Evolutionary conservation across 331 rosid genomes (phyloP).

Genomic region (Stylosanthes scabra): DNA sequence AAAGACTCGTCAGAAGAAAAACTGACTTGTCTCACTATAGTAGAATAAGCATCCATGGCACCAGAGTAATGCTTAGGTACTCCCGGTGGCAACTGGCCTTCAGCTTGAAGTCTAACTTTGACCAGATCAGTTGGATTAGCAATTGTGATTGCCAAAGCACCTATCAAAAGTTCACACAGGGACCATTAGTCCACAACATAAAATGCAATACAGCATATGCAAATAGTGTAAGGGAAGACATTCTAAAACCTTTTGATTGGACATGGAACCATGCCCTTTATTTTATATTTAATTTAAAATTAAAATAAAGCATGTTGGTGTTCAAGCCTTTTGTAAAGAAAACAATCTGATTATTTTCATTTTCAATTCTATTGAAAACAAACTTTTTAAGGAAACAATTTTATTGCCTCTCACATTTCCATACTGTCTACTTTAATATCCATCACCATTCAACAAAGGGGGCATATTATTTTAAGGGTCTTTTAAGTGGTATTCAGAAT

Average conservation of each 20-base stretch:
- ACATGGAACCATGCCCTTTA: constrained; percentile 22
- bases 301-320: constrained; percentile 26
- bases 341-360: constrained; percentile 24
- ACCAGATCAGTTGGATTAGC: constrained; percentile 98
- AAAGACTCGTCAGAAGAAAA: constrained; percentile 9
- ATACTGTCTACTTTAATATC: constrained; percentile 4
- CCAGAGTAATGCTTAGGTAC: constrained; percentile 93
- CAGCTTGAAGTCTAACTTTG: constrained; percentile 94
- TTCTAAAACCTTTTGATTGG: constrained; percentile 23
- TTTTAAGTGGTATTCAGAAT: no score
- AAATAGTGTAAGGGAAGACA: constrained; percentile 14
- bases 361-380: neutral
- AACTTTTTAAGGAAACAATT: no score
- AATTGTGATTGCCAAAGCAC: constrained; percentile 86
- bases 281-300: constrained; percentile 24
- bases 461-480: no score
- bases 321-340: constrained; percentile 3
- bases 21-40: constrained; percentile 77
- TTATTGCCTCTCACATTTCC: constrained; percentile 22
- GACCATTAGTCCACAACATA: neutral
- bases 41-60: constrained; percentile 81
- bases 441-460: no score
- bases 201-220: constrained; percentile 12
- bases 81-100: constrained; percentile 86
- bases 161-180: constrained; percentile 47